Evolutionary conservation across 2,329 filamentous ascomycete species (phyloP), one percentile per base, ranked within the genome.

Genomic region (Cladosporium austrohemisphaericum): DNA sequence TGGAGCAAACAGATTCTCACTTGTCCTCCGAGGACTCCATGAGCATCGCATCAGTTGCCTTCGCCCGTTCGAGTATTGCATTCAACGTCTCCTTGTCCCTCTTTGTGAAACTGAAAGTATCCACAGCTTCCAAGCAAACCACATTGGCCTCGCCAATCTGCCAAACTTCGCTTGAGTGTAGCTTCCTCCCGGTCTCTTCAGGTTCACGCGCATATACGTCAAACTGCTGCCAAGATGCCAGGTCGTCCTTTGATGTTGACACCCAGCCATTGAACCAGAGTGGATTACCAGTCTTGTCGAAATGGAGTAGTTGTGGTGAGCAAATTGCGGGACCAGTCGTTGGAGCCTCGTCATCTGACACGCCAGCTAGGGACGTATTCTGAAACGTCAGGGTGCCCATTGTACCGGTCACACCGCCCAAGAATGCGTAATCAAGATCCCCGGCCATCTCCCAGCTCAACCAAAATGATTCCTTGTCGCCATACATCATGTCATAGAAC

Each of bases 391-490:
- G 29, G 1, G 56, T 53, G 13, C 67, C 67, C 49, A 70, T 65
- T 25, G 58, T 62, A 5, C 66, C 67, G 4, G 65, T 61, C 11
- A 65, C 62, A 23, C 72, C 71, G 28, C 64, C 60, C 52, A 74
- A 70, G 60, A 74, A 75, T 16, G 67, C 61, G 52, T 73, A 75
- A 18, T 68, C 64, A 9, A 60, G 52, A 47, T 73, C 71, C 3
- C 69, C 71, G 14, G 67, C 69, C 9, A 75, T 65, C 50, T 74
- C 68, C 64, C 71, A 75, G 18, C 70, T 68, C 4, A 76, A 64
- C 73, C 73, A 76, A 61, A 74, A 76, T 2, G 71, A 75, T 52
- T 76, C 73, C 53, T 76, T 76, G 57, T 76, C 72, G 31, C 72
- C 71, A 46, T 72, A 72, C 23, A 74, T 67, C 68, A 75, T 68